A percentile compares a stretch with the other conserved stretches of the same genome.
These are phyloP conservation scores for Aspergillus uvarum DNA, from an alignment of 2,329 filamentous ascomycete species.

Conservation along the genomic window DNA sequence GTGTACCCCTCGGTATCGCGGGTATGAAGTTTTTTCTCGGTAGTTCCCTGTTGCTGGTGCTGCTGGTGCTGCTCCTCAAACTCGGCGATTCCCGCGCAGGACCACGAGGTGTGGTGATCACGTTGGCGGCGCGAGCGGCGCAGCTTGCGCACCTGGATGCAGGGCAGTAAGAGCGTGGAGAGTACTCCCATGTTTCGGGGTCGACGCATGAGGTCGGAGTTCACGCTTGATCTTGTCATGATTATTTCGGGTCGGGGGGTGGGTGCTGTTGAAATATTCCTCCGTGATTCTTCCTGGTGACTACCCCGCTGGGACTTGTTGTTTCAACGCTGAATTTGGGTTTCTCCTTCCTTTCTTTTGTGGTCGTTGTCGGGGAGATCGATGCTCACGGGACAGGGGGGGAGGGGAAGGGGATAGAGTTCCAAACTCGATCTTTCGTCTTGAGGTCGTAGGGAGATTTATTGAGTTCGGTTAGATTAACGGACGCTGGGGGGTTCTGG, in stretches of 20 bases:
- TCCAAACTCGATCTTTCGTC: background rate
- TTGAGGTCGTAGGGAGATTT: background rate
- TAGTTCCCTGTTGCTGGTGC: background rate
- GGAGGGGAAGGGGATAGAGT: background rate
- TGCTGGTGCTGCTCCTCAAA: background rate
- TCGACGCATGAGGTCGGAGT: slow-evolving; percentile 2
- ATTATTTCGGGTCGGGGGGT: background rate
- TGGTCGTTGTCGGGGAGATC: slow-evolving; percentile 3
- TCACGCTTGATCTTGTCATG: slow-evolving; percentile 2
- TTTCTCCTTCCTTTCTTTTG: background rate
- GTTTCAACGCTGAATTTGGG: background rate
- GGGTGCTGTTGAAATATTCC: no score
- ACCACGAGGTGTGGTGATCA: slow-evolving; percentile 4
- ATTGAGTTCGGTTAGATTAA: slow-evolving; percentile 1
- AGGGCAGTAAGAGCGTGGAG: background rate
- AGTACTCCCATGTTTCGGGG: background rate
- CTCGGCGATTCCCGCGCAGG: slow-evolving; percentile 2
- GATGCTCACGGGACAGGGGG: background rate
- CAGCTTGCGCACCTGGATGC: slow-evolving; percentile 4
- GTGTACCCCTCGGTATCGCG: no score
- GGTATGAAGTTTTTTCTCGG: background rate
- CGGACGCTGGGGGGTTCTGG: background rate
- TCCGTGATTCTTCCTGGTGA: background rate
- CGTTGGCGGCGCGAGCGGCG: background rate
- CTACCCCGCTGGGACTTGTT: background rate